Evolutionary conservation across 176 grass and related monocot species (phyloP).

Genomic region (Oryza nivara): DNA sequence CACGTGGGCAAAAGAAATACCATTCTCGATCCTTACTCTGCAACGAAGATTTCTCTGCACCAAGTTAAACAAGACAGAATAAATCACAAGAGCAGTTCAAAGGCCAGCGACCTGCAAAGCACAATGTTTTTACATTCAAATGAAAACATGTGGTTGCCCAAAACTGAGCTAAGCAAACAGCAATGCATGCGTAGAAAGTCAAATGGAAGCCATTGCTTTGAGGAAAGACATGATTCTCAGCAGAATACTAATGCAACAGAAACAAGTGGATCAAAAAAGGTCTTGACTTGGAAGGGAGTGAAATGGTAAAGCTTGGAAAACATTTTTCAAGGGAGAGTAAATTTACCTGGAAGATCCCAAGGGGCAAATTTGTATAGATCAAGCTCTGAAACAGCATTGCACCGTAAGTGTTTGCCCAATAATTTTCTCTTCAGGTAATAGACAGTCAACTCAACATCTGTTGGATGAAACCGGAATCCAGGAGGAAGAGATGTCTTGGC

Average conservation of each 20-base stretch:
- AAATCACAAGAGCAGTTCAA: constrained; percentile 1
- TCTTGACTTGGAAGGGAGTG: constrained; percentile 3
- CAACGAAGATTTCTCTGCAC: constrained; percentile 70
- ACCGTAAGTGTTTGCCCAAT: constrained; percentile 57
- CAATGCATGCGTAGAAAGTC: neutral
- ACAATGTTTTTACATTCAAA: constrained; percentile 18
- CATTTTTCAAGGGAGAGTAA: neutral
- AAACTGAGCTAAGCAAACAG: neutral
- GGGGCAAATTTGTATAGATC: constrained; percentile 90
- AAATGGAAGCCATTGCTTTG: neutral
- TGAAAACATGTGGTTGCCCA: constrained; percentile 3
- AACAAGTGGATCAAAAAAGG: neutral
- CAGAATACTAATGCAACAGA: neutral
- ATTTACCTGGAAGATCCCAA: constrained; percentile 88
- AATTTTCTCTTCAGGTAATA: constrained; percentile 89
- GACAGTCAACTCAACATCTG: constrained; percentile 69
- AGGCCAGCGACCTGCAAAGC: neutral
- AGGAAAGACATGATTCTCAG: neutral
- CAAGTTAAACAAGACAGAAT: constrained; percentile 27
- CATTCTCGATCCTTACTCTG: constrained; percentile 69
- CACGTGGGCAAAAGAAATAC: constrained; percentile 89
- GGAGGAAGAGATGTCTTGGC: constrained; percentile 66
- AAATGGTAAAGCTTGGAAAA: neutral
- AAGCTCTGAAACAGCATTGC: constrained; percentile 64
- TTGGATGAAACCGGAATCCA: constrained; percentile 88